A percentile compares a stretch with the other conserved stretches of the same genome.
phyloP scores from a whole-genome alignment of 441 rosid species.

The Adansonia gregorii region DNA sequence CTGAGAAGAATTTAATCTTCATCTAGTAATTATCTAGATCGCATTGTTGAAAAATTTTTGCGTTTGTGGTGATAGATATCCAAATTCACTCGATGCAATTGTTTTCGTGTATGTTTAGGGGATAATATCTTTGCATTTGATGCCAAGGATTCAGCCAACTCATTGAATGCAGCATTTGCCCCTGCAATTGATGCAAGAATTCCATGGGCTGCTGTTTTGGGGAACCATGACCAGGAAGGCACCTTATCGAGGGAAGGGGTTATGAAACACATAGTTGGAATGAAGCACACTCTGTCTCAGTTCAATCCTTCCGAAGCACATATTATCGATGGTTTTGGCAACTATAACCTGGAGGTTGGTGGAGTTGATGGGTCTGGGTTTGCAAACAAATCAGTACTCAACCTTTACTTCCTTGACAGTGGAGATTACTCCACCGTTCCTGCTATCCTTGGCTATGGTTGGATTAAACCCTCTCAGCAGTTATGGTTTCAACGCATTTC shows the following conservation, averaged over 20 bases:
- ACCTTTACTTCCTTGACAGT: conserved; percentile 74
- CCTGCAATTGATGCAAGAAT: conserved; percentile 68
- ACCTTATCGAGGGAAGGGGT: conserved; percentile 67
- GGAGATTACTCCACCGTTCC: conserved; percentile 70
- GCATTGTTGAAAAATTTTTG: too few relatives aligned
- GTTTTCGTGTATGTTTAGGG: conserved; percentile 46
- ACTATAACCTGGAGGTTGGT: conserved; percentile 67
- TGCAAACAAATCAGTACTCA: conserved; percentile 71
- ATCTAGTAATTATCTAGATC: not conserved
- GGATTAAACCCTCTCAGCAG: conserved; percentile 83
- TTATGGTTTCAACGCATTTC: conserved; percentile 75
- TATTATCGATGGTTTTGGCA: conserved; percentile 77
- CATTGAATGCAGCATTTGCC: conserved; percentile 66
- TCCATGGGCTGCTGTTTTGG: conserved; percentile 81
- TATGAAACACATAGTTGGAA: conserved; percentile 66
- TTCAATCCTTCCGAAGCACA: conserved; percentile 57
- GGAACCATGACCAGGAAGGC: conserved; percentile 84
- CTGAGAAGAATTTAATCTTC: conserved; percentile 4
- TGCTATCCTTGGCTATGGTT: conserved; percentile 63
- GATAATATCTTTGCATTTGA: conserved; percentile 67
- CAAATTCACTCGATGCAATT: conserved; percentile 1
- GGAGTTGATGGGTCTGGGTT: conserved; percentile 68
- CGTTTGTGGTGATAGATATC: not conserved
- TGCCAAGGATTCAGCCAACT: conserved; percentile 58
- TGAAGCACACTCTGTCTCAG: conserved; percentile 62